These are phyloP conservation scores for Ocimum tenuiflorum DNA, from an alignment of 257 asterid species.

Conservation along the genomic window DNA sequence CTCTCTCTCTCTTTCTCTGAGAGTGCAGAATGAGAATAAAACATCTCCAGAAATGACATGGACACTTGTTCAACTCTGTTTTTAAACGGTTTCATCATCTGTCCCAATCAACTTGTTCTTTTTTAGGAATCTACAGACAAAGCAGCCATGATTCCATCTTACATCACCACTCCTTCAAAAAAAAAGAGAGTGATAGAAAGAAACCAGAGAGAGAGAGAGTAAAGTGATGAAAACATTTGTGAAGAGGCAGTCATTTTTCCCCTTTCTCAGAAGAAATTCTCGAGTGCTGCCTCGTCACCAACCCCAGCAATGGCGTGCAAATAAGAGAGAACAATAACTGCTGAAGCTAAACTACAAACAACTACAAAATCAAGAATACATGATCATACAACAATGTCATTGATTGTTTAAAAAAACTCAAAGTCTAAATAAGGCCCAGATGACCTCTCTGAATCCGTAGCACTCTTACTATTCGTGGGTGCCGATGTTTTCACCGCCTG, in stretches of 20 bases:
- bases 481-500: slow-evolving; percentile 37
- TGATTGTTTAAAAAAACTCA: slow-evolving; percentile 53
- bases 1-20: neutral
- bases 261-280: neutral
- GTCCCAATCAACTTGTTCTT: slow-evolving; percentile 33
- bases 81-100: slow-evolving; percentile 26
- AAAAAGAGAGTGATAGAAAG: neutral
- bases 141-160: slow-evolving; percentile 15
- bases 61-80: slow-evolving; percentile 31
- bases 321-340: neutral
- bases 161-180: neutral
- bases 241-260: too few species aligned
- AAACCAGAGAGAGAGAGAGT: neutral
- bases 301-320: slow-evolving; percentile 25
- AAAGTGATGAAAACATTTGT: slow-evolving; percentile 17
- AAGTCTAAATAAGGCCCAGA: slow-evolving; percentile 80
- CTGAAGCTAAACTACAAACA: too few species aligned
- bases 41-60: slow-evolving; percentile 30
- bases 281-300: slow-evolving; percentile 17
- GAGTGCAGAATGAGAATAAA: slow-evolving; percentile 28
- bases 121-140: slow-evolving; percentile 30
- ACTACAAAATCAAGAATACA: slow-evolving; percentile 9
- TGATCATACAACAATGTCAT: slow-evolving; percentile 16
- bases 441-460: slow-evolving; percentile 56
- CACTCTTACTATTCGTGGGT: slow-evolving; percentile 38